Percentiles rank a stretch among this genome's conserved stretches.
These are phyloP conservation scores for Cynanchum wilfordii DNA, from an alignment of 257 asterid genomes.

Conservation along the genomic window DNA sequence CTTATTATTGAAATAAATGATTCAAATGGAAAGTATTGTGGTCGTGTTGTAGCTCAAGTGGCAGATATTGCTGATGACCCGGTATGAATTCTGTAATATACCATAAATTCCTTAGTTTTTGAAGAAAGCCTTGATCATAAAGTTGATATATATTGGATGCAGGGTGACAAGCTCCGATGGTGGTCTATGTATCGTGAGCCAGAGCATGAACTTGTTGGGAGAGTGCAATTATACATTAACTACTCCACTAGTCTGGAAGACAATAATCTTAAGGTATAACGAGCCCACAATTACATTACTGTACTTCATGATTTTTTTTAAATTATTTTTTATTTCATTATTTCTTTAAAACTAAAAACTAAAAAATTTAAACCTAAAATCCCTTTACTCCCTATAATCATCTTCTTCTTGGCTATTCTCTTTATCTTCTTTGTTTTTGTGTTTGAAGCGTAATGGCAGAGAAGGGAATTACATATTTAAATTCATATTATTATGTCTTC, in stretches of 20 bases:
- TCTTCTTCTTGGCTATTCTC: not conserved
- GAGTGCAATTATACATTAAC: constrained; percentile 59
- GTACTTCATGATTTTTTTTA: too few species aligned
- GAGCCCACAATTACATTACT: not conserved
- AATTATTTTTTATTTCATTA: too few species aligned
- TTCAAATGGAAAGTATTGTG: constrained; percentile 74
- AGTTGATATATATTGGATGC: constrained; percentile 25
- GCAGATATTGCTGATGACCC: constrained; percentile 89
- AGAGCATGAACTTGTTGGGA: constrained; percentile 90
- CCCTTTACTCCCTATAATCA: too few species aligned
- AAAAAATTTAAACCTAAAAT: too few species aligned
- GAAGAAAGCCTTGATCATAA: not conserved
- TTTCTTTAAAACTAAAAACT: too few species aligned
- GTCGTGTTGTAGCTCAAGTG: constrained; percentile 75
- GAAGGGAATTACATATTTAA: not conserved
- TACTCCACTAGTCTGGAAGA: constrained; percentile 74
- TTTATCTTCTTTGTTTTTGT: not conserved
- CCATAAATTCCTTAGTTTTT: constrained; percentile 6
- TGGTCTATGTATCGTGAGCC: constrained; percentile 79
- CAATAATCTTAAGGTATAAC: constrained; percentile 53
- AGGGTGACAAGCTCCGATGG: constrained; percentile 86
- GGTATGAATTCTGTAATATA: constrained; percentile 37
- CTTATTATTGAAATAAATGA: constrained; percentile 71
- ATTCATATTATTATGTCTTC: not conserved
- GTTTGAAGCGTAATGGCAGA: not conserved